These are phyloP conservation scores for Tolypocladium sp. DNA, from an alignment of 2,329 filamentous ascomycete genomes.

Conservation along the genomic window DNA sequence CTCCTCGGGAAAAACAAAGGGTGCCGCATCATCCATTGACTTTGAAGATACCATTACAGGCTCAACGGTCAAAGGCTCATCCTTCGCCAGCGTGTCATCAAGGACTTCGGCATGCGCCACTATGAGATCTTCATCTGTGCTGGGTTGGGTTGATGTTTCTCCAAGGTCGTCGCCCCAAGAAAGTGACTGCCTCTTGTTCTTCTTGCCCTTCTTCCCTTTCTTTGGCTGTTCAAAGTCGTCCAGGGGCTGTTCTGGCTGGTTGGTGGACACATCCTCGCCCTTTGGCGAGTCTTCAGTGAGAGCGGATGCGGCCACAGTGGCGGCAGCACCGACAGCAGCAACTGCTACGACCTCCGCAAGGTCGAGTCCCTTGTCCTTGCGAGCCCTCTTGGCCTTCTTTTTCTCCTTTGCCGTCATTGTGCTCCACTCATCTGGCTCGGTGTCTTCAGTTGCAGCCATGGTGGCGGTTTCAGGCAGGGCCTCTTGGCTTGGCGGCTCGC, in stretches of 20 bases:
- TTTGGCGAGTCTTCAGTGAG: conserved; percentile 1
- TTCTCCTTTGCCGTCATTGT: conserved; percentile 9
- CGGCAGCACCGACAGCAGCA: neutral
- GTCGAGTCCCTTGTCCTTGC: conserved; percentile 7
- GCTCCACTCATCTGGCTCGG: conserved; percentile 7
- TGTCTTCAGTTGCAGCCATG: conserved; percentile 3
- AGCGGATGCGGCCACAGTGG: conserved; percentile 1
- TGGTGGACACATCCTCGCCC: conserved; percentile 1
- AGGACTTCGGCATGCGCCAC: neutral
- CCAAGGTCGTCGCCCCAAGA: conserved; percentile 1
- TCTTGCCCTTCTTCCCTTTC: conserved; percentile 10
- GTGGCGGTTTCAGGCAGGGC: conserved; percentile 1
- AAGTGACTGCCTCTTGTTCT: conserved; percentile 8
- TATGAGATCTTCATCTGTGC: neutral
- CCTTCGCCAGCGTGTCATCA: neutral
- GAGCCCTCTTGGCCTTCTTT: conserved; percentile 11
- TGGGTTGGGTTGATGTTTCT: neutral
- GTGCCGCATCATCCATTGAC: neutral
- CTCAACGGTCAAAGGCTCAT: neutral
- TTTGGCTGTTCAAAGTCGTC: conserved; percentile 7
- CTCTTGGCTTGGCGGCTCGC: conserved; percentile 5
- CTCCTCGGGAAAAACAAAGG: neutral
- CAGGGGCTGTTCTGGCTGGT: neutral
- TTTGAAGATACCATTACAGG: neutral
- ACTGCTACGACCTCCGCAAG: conserved; percentile 1